Percentiles rank a stretch among this genome's conserved stretches.
These are phyloP conservation scores for Histomonas meleagridis DNA, from an alignment of 208 protist genomes.

Conservation along the genomic window DNA sequence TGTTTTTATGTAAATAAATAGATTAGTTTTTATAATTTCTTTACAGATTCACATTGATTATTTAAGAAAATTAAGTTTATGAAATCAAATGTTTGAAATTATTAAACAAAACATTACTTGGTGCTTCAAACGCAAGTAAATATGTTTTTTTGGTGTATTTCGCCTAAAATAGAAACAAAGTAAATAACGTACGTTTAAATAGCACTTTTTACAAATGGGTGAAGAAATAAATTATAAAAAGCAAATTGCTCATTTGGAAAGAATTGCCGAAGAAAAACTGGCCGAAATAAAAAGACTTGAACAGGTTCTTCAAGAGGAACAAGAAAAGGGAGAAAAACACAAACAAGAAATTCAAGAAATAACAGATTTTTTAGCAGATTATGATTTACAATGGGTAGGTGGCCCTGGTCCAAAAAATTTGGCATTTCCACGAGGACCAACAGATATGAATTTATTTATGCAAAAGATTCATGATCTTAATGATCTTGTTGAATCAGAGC, in stretches of 20 bases:
- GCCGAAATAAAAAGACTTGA: background rate
- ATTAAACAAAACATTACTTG: too few relatives aligned
- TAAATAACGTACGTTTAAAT: too few relatives aligned
- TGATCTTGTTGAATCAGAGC: background rate
- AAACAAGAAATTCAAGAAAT: slow-evolving; percentile 12
- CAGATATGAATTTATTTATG: background rate
- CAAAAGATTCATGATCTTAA: background rate
- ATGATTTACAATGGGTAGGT: slow-evolving; percentile 3
- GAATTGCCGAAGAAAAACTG: background rate
- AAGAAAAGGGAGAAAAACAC: background rate
- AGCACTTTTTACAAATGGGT: too few relatives aligned
- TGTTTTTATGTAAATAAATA: too few relatives aligned
- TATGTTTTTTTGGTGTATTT: too few relatives aligned
- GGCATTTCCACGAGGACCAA: background rate
- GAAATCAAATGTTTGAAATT: too few relatives aligned
- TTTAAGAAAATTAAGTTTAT: too few relatives aligned
- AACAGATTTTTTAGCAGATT: slow-evolving; percentile 23
- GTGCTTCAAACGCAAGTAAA: too few relatives aligned
- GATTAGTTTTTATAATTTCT: too few relatives aligned
- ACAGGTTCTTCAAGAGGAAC: background rate
- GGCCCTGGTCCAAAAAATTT: background rate
- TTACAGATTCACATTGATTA: too few relatives aligned
- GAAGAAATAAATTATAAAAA: too few relatives aligned
- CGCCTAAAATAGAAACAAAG: too few relatives aligned
- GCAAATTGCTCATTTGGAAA: background rate